A percentile compares a stretch with the other conserved stretches of the same genome.
Conservation (phyloP, 208 protist genomes). For the Trypanosoma congolense region DNA sequence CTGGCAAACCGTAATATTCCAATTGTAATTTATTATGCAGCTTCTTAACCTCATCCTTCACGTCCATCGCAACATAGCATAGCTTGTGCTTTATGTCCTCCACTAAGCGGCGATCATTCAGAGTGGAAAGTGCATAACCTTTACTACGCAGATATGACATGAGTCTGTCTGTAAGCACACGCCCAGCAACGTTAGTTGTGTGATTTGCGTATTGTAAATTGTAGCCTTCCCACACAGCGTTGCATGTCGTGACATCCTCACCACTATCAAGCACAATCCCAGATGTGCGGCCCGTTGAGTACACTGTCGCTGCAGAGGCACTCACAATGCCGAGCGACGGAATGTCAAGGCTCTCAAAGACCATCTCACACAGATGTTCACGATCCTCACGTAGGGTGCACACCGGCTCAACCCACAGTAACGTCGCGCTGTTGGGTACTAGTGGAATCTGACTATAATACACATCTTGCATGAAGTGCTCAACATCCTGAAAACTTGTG, state of each 20-base stretch:
- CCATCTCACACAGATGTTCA: conserved; percentile 89
- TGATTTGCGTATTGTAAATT: conserved; percentile 59
- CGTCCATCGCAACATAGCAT: conserved; percentile 62
- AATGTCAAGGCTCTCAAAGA: conserved; percentile 98
- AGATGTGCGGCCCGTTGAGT: conserved; percentile 95
- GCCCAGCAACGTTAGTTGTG: conserved; percentile 61
- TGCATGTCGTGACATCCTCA: conserved; percentile 97
- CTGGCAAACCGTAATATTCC: conserved; percentile 73
- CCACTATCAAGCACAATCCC: conserved; percentile 98
- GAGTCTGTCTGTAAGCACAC: conserved; percentile 77
- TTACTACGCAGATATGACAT: conserved; percentile 36
- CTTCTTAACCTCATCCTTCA: conserved; percentile 24
- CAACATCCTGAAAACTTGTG: conserved; percentile 64
- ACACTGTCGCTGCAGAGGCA: conserved; percentile 93
- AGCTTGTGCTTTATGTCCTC: conserved; percentile 78
- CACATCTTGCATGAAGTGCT: conserved; percentile 80
- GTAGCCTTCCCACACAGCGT: conserved; percentile 98
- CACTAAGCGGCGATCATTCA: conserved; percentile 46
- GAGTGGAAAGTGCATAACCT: conserved; percentile 91
- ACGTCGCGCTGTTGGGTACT: conserved; percentile 42
- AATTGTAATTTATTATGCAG: conserved; percentile 14
- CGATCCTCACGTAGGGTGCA: conserved; percentile 91
- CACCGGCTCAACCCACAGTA: conserved; percentile 97
- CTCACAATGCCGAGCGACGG: conserved; percentile 90
- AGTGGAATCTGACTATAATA: conserved; percentile 63